Evolutionary conservation across 1,139 yeast genomes (phyloP).

Genomic region (Pichiaceae sp.): DNA sequence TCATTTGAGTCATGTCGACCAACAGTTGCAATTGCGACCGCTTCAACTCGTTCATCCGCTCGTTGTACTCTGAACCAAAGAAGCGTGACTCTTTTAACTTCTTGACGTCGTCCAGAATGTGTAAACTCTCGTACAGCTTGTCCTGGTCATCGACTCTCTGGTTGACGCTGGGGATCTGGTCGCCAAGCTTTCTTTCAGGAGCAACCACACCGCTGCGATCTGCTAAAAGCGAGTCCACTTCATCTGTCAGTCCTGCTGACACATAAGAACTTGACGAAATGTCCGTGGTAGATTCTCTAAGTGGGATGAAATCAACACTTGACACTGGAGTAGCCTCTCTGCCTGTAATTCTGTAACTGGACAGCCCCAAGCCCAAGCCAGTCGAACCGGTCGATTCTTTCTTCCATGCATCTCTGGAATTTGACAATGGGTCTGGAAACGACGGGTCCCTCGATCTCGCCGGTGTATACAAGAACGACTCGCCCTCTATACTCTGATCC

Average conservation of each 20-base stretch:
- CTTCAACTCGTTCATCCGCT: conserved; percentile 48
- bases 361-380: too few relatives aligned
- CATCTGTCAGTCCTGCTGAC: not conserved
- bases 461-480: too few relatives aligned
- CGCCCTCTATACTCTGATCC: not conserved
- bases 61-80: conserved; percentile 54
- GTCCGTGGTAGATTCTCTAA: not conserved
- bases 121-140: conserved; percentile 81
- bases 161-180: conserved; percentile 37
- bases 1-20: conserved; percentile 35
- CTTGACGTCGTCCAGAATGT: conserved; percentile 74
- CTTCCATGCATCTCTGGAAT: too few relatives aligned
- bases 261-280: not conserved
- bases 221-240: not conserved
- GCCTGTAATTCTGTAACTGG: not conserved
- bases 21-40: conserved; percentile 54
- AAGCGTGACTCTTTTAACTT: conserved; percentile 52
- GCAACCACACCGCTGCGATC: not conserved
- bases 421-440: too few relatives aligned
- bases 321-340: not conserved
- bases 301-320: not conserved
- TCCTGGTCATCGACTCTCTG: conserved; percentile 60
- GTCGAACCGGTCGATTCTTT: too few relatives aligned
- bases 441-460: too few relatives aligned
- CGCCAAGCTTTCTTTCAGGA: conserved; percentile 23